These are phyloP conservation scores for Plasmodium fragile DNA, from an alignment of 169 alveolate genomes.

Conservation along the genomic window DNA sequence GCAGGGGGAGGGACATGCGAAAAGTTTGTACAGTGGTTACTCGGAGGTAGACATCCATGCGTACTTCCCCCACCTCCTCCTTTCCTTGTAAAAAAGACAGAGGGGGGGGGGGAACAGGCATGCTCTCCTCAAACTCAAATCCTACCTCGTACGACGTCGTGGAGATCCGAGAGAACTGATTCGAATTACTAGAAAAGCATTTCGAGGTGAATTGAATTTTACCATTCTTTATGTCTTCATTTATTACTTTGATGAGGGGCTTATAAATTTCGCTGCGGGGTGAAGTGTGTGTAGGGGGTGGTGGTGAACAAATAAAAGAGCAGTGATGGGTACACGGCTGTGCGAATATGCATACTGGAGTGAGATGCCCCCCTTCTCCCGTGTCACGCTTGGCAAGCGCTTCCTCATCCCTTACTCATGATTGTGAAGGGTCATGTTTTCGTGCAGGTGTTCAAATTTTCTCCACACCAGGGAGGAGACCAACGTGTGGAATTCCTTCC, in stretches of 20 bases:
- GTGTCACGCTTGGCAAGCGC: neutral
- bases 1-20: neutral
- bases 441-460: slow-evolving; percentile 58
- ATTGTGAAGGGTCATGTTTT: slow-evolving; percentile 34
- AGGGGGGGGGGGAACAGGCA: too few species aligned
- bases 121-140: neutral
- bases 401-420: slow-evolving; percentile 39
- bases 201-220: slow-evolving; percentile 37
- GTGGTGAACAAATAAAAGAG: neutral
- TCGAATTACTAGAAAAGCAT: slow-evolving; percentile 47
- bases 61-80: neutral
- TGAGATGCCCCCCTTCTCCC: neutral
- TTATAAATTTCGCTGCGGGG: slow-evolving; percentile 45
- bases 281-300: too few species aligned
- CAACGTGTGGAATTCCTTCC: slow-evolving; percentile 34
- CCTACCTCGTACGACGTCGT: slow-evolving; percentile 48
- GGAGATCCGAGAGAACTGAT: slow-evolving; percentile 48
- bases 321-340: neutral
- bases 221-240: slow-evolving; percentile 43
- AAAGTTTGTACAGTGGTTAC: neutral
- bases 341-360: neutral
- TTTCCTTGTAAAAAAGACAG: neutral
- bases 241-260: slow-evolving; percentile 52
- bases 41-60: neutral
- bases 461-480: slow-evolving; percentile 60